Base-by-base conservation (phyloP, 139 green algal genomes). In the Micromonas commoda region DNA sequence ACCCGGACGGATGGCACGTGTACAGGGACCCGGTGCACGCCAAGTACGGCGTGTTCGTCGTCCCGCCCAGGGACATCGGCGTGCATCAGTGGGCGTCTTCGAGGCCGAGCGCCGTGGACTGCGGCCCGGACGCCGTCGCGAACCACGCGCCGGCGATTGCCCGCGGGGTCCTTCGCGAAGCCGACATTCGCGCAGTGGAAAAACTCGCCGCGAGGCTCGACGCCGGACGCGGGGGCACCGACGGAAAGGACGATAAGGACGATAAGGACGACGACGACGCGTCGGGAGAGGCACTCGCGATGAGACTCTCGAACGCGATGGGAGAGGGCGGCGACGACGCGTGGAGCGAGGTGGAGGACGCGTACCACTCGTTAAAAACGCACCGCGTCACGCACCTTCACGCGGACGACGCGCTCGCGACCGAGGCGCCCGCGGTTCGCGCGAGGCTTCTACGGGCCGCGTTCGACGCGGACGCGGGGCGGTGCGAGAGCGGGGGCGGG, bases 1-100 rank as follows among this genome's bases (percentile, higher is more conserved):
- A 65, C 23, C n/a, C 26, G 64, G 29, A 57, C 61, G 61, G 33
- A 63, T 76, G 69, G 69, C 34, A 76, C 4, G 69, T 76, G 34
- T 32, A 64, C 23, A 4, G 38, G 34, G 69, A 26, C 6, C 3
- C 4, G 26, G 24, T 6, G 39, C 21, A 64, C 5, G 69, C 69
- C 5, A 53, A 60, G 34, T 76, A 63, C 69, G 69, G 69, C 69
- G 69, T 76, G 34, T 76, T 76, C 39, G 69, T 61, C 21, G 34
- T 61, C 24, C 69, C 69, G 32, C 69, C 69, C 5, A 4, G 34
- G 5, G 4, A 26, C 33, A 19, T 61, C 4, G 23, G 24, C 5
- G 6, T 76, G 9, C 34, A 76, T 5, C 24, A 4, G 34, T 76
- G 69, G 69, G 33, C 31, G 39, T 13, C 61, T 5, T 69, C 61